A percentile compares a stretch with the other conserved stretches of the same genome.
Conservation (phyloP, 305 asterid species). For the Fraxinus ornus region DNA sequence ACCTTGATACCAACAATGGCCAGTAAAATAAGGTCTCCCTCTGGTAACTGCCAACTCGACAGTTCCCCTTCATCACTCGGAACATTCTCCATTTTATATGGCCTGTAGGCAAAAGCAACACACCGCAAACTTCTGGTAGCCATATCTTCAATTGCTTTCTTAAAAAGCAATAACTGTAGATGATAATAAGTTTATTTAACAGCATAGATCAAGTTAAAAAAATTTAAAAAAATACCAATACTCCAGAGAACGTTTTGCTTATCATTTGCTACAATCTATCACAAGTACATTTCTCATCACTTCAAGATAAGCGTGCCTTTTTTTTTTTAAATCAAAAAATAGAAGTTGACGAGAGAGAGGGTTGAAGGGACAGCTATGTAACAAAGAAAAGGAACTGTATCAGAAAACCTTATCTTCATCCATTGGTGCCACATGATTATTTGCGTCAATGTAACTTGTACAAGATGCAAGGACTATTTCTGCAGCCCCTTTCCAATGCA, state of each 20-base stretch:
- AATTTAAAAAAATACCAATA: background rate
- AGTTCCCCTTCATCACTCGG: constrained; percentile 72
- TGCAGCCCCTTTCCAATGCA: constrained; percentile 99
- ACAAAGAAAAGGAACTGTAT: background rate
- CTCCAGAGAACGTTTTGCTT: background rate
- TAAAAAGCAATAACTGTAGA: constrained; percentile 52
- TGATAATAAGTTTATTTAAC: constrained; percentile 18
- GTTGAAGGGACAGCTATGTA: constrained; percentile 7
- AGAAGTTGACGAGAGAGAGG: background rate
- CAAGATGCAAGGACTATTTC: constrained; percentile 84
- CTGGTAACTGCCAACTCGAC: constrained; percentile 75
- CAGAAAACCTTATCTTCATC: constrained; percentile 63
- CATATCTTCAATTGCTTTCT: constrained; percentile 77
- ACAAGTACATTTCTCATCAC: background rate
- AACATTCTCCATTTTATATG: constrained; percentile 45
- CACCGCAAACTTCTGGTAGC: constrained; percentile 82
- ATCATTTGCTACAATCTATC: constrained; percentile 15
- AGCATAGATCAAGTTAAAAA: constrained; percentile 8
- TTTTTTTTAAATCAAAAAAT: background rate
- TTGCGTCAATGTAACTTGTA: constrained; percentile 62
- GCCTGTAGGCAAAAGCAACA: constrained; percentile 78
- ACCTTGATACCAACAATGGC: constrained; percentile 97
- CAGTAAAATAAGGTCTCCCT: constrained; percentile 70
- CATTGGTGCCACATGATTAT: constrained; percentile 51
- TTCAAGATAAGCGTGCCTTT: background rate